phyloP scores from a whole-genome alignment of 2,329 filamentous ascomycete genomes.

The Trichoderma atroviride region DNA sequence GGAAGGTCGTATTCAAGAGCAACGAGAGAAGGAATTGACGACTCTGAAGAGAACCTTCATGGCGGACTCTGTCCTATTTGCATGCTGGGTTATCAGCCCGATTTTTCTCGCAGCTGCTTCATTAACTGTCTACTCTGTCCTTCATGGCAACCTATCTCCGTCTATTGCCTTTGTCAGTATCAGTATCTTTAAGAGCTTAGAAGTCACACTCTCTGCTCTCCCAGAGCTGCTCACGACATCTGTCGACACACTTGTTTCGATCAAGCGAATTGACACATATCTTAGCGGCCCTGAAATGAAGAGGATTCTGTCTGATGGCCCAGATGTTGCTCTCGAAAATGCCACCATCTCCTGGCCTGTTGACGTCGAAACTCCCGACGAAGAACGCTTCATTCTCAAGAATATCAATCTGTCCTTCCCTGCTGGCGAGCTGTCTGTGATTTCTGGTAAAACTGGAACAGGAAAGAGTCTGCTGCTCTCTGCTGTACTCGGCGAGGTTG shows the following conservation, averaged over 20 bases:
- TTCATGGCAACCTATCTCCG: constrained; percentile 65
- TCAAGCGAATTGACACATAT: constrained; percentile 72
- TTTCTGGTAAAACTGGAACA: constrained; percentile 76
- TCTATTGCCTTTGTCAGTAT: constrained; percentile 81
- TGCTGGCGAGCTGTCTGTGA: constrained; percentile 67
- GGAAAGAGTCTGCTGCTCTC: constrained; percentile 77
- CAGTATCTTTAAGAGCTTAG: constrained; percentile 72
- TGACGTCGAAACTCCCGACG: constrained; percentile 59
- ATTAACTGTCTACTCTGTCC: constrained; percentile 66
- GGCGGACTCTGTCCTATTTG: constrained; percentile 63
- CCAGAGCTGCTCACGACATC: constrained; percentile 72
- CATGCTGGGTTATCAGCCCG: constrained; percentile 73
- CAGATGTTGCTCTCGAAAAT: constrained; percentile 65
- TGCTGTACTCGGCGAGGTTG: constrained; percentile 74
- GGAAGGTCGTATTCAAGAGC: constrained; percentile 67
- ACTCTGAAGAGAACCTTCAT: constrained; percentile 68
- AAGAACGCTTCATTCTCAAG: constrained; percentile 65
- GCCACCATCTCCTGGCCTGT: constrained; percentile 76
- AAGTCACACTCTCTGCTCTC: constrained; percentile 69
- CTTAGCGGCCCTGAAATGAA: constrained; percentile 67
- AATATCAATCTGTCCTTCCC: constrained; percentile 70
- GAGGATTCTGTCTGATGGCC: constrained; percentile 55
- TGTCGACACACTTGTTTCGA: constrained; percentile 73
- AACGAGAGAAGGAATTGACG: constrained; percentile 66
- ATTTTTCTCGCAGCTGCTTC: constrained; percentile 73